Evolutionary conservation across 2,329 filamentous ascomycete species (phyloP).

Genomic region (Phyllosticta citribraziliensis): DNA sequence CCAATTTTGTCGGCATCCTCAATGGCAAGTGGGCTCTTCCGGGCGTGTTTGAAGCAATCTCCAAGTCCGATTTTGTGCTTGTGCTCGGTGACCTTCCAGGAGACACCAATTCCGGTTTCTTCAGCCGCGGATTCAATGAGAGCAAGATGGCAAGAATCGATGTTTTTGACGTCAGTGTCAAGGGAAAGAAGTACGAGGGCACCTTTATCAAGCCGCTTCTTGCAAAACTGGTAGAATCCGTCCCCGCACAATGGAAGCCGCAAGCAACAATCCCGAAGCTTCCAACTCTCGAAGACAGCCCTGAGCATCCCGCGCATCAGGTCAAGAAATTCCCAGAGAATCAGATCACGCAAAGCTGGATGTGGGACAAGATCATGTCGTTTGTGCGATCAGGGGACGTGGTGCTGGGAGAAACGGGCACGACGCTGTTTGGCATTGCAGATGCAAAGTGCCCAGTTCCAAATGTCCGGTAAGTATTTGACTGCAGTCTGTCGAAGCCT

Average conservation of each 20-base stretch:
- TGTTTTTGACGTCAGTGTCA: constrained; percentile 26
- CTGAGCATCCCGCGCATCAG: background rate
- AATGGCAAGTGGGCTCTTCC: constrained; percentile 30
- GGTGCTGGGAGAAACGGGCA: constrained; percentile 34
- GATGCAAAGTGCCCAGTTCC: constrained; percentile 22
- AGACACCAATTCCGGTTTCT: constrained; percentile 35
- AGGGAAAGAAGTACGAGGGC: constrained; percentile 23
- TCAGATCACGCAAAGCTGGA: constrained; percentile 33
- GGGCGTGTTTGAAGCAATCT: constrained; percentile 28
- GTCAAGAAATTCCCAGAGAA: constrained; percentile 10
- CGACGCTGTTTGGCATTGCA: constrained; percentile 29
- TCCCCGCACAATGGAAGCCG: constrained; percentile 14
- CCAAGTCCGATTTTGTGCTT: constrained; percentile 27
- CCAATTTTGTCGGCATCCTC: constrained; percentile 32
- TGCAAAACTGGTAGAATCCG: constrained; percentile 16
- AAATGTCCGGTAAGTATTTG: constrained; percentile 13
- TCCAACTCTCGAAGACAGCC: background rate
- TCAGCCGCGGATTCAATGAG: constrained; percentile 26
- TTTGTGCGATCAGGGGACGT: constrained; percentile 30
- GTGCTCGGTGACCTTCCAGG: constrained; percentile 30
- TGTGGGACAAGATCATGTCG: constrained; percentile 32
- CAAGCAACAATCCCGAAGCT: background rate
- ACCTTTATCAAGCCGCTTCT: constrained; percentile 30
- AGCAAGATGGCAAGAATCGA: constrained; percentile 27
- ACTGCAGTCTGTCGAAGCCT: background rate